Base-by-base conservation (phyloP, 1,139 yeast species). In the Hyphopichia wangnamkhiaoensis region DNA sequence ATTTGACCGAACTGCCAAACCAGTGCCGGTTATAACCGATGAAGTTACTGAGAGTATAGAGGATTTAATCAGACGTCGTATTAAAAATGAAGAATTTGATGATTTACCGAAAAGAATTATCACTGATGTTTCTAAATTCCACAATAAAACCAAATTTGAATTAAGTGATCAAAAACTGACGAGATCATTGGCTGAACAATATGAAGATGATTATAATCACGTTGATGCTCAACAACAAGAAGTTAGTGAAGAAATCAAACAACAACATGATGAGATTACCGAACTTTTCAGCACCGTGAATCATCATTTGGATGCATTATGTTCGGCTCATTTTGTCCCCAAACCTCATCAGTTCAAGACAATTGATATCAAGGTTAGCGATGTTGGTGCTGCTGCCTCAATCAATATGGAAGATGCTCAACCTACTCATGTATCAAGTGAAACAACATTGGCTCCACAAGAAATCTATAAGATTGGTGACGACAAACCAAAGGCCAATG, bases 391-490 rank as follows among this genome's bases (percentile, higher is more conserved):
- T 46, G 56, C 57, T 2, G 83, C 96, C 2, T 78, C 96, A 2
- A 84, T 93, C 38, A 59, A 84, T 5, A 88, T 91, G 96, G 98
- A 93, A 65, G 98, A 93, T 56, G 94, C 97, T 1, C 98, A 91
- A 64, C 98, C 98, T 34, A 72, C 88, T 40, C 83, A 91, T 33
- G 75, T 87, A 65, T 79, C 94, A 2, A 68, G 79, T 25, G 88
- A 83, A 20, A 70, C 84, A n/a, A 78, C 86, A 37, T 73, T 93
- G 53, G 98, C 98, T 2, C 98, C 98, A 31, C 98, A 93, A 65
- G 98, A 93, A 65, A 74, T 93, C n/a, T 93, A 84, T 64, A 79
- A 74, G 55, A 72, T 84, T 18, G 75, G 74, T 20, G 72, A 68
- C 44, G 74, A 65, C 41, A 76, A 73, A 37, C 71, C 74, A 27